Conservation (phyloP, 2,329 filamentous ascomycete genomes). For the Thielaviopsis ethacetica region DNA sequence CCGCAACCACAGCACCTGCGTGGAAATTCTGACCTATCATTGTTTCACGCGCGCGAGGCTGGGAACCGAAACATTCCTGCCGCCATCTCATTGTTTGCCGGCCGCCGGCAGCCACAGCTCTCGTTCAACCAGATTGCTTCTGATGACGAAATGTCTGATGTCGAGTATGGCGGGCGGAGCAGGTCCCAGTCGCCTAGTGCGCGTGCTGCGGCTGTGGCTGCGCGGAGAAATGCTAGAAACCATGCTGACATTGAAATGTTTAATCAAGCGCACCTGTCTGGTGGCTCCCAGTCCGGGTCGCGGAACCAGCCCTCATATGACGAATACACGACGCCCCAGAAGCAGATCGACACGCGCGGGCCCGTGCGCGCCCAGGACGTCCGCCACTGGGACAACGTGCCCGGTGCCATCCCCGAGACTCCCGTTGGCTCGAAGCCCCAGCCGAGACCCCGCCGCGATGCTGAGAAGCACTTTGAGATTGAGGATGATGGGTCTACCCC, state of each 20-base stretch:
- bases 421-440: conserved; percentile 38
- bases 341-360: conserved; percentile 43
- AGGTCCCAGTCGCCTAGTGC: conserved; percentile 31
- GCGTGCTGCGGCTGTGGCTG: conserved; percentile 30
- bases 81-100: conserved; percentile 46
- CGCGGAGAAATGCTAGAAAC: conserved; percentile 30
- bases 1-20: conserved; percentile 19
- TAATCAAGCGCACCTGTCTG: conserved; percentile 46
- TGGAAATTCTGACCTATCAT: conserved; percentile 45
- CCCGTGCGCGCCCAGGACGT: conserved; percentile 45
- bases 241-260: conserved; percentile 41
- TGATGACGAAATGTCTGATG: conserved; percentile 26
- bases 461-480: conserved; percentile 71
- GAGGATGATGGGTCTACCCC: conserved; percentile 42
- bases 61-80: conserved; percentile 30
- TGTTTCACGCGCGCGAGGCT: conserved; percentile 56
- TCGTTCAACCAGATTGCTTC: conserved; percentile 56
- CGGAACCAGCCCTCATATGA: conserved; percentile 23
- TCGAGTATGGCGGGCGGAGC: conserved; percentile 22
- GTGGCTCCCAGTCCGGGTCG: conserved; percentile 32
- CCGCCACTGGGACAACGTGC: conserved; percentile 62
- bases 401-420: conserved; percentile 32
- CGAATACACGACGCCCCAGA: conserved; percentile 72
- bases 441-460: conserved; percentile 58
- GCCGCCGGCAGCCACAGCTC: conserved; percentile 46